phyloP scores from a whole-genome alignment of 805 yeast species.

The Cyberlindnera suaveolens region DNA sequence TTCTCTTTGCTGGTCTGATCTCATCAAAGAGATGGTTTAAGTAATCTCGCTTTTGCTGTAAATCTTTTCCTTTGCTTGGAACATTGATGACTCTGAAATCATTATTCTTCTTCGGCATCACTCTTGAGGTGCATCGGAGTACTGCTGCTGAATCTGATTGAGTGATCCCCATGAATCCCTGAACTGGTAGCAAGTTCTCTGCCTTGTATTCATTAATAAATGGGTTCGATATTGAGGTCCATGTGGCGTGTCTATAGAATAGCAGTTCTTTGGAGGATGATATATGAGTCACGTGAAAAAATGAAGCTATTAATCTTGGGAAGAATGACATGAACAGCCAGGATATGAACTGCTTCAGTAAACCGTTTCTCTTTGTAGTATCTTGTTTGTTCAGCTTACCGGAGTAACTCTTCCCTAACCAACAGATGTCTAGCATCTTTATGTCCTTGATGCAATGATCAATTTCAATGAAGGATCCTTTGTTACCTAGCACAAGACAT shows the following conservation, averaged over 20 bases:
- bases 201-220: slow-evolving; percentile 39
- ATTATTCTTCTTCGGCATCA: slow-evolving; percentile 50
- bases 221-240: slow-evolving; percentile 40
- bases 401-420: slow-evolving; percentile 40
- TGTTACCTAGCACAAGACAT: slow-evolving; percentile 30
- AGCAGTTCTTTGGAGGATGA: slow-evolving; percentile 34
- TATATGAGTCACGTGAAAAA: slow-evolving; percentile 64
- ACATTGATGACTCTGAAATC: slow-evolving; percentile 57
- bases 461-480: slow-evolving; percentile 31
- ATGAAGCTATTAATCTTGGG: slow-evolving; percentile 39
- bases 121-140: slow-evolving; percentile 32
- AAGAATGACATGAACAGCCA: slow-evolving; percentile 56
- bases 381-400: slow-evolving; percentile 36
- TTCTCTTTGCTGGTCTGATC: slow-evolving; percentile 38
- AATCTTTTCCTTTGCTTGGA: slow-evolving; percentile 38
- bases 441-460: slow-evolving; percentile 30
- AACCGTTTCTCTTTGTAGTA: slow-evolving; percentile 27
- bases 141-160: slow-evolving; percentile 17
- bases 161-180: slow-evolving; percentile 10
- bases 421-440: slow-evolving; percentile 38
- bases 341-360: slow-evolving; percentile 36
- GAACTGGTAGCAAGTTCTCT: slow-evolving; percentile 27
- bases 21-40: slow-evolving; percentile 29
- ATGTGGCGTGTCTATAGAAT: slow-evolving; percentile 52
- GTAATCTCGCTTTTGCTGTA: slow-evolving; percentile 29